Conservation (phyloP, 306 rosid genomes). For the Cicer yamashitae region DNA sequence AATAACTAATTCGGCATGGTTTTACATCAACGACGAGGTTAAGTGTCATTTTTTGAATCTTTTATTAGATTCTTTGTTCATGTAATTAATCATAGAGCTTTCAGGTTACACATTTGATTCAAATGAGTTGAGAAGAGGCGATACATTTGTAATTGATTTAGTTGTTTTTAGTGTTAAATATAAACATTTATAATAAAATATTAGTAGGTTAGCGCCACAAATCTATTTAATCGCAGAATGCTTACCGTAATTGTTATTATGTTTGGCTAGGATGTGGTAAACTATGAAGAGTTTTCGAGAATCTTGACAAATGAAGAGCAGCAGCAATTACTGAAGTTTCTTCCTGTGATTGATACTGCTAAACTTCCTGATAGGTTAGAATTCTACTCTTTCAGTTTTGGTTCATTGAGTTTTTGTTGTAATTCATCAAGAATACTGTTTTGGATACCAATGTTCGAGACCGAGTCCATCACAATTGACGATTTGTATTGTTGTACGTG, state of each 20-base stretch:
- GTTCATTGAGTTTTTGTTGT: background rate
- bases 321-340: conserved; percentile 76
- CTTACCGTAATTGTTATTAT: conserved; percentile 45
- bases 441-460: conserved; percentile 16
- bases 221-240: conserved; percentile 35
- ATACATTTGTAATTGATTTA: background rate
- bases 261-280: conserved; percentile 70
- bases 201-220: background rate
- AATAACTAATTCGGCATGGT: conserved; percentile 14
- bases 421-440: conserved; percentile 26
- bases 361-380: conserved; percentile 82
- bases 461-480: conserved; percentile 33
- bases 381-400: conserved; percentile 39
- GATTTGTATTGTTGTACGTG: conserved; percentile 53
- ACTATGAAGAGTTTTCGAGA: conserved; percentile 77
- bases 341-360: conserved; percentile 74
- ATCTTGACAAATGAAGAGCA: conserved; percentile 90
- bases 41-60: conserved; percentile 13
- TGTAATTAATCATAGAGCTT: conserved; percentile 21
- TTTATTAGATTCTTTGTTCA: conserved; percentile 16
- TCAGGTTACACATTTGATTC: conserved; percentile 28
- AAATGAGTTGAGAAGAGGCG: conserved; percentile 2
- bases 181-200: conserved; percentile 18
- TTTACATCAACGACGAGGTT: background rate
- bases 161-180: background rate